phyloP scores from a whole-genome alignment of 306 rosid species.

The Cicer chorassanicum region DNA sequence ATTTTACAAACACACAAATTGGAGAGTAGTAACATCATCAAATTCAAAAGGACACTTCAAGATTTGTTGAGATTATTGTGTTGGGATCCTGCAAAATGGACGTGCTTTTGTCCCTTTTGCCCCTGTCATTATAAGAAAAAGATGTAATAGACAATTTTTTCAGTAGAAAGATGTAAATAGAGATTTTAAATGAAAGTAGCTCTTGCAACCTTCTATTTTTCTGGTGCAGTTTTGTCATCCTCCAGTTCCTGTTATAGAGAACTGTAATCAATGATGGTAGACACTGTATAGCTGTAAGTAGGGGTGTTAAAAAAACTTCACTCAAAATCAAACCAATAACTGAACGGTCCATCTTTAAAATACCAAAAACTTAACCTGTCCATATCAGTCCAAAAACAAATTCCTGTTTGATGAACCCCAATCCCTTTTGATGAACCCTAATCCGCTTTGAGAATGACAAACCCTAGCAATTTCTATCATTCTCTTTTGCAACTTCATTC shows the following conservation, averaged over 20 bases:
- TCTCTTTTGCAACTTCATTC: no score
- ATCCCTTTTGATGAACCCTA: neutral
- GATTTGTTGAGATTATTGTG: constrained; percentile 16
- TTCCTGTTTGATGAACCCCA: neutral
- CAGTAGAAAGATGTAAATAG: constrained; percentile 36
- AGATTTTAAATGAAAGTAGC: constrained; percentile 33
- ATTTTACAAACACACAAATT: constrained; percentile 36
- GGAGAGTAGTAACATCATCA: constrained; percentile 8
- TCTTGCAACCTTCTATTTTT: constrained; percentile 35
- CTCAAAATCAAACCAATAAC: neutral
- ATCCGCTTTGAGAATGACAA: neutral
- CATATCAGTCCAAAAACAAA: neutral
- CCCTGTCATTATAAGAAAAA: constrained; percentile 23
- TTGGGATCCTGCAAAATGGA: constrained; percentile 39
- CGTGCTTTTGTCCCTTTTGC: constrained; percentile 7
- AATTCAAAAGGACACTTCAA: neutral
- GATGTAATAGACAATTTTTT: constrained; percentile 15
- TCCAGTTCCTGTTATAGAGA: constrained; percentile 4
- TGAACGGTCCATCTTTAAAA: no score
- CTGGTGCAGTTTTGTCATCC: constrained; percentile 25
- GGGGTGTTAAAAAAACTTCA: neutral
- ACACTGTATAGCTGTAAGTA: neutral
- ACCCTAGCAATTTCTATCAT: neutral
- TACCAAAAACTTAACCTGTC: neutral
- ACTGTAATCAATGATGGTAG: constrained; percentile 17